Conservation (phyloP, 345 rosid species). For the Linum usitatissimum region DNA sequence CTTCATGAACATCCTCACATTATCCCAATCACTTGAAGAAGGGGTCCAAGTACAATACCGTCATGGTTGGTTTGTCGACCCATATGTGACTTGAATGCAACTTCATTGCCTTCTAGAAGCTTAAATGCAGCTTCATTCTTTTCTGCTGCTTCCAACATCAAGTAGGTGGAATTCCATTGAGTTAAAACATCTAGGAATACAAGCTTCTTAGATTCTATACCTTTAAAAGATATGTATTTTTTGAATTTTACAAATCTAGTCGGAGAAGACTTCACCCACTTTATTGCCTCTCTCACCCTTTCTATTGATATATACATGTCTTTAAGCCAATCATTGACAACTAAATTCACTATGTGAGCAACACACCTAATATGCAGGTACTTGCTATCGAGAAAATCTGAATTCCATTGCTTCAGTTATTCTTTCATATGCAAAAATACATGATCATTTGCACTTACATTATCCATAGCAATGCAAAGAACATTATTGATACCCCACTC, state of each 20-base stretch:
- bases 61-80: too few relatives aligned
- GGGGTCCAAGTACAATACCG: too few relatives aligned
- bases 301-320: not conserved
- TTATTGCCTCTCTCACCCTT: not conserved
- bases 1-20: not conserved
- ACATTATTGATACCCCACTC: too few relatives aligned
- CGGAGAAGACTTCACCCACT: not conserved
- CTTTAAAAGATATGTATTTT: not conserved
- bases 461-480: too few relatives aligned
- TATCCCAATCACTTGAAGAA: too few relatives aligned
- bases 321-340: not conserved
- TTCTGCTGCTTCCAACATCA: not conserved
- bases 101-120: too few relatives aligned
- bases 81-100: too few relatives aligned
- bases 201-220: not conserved
- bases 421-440: too few relatives aligned
- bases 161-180: conserved; percentile 4
- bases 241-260: not conserved
- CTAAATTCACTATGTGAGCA: not conserved
- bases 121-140: not conserved
- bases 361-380: not conserved
- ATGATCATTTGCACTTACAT: too few relatives aligned
- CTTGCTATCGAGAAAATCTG: not conserved
- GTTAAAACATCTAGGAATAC: not conserved
- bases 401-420: too few relatives aligned